Conservation (phyloP, 495 filamentous ascomycete species). For the Penicillium alfredii region DNA sequence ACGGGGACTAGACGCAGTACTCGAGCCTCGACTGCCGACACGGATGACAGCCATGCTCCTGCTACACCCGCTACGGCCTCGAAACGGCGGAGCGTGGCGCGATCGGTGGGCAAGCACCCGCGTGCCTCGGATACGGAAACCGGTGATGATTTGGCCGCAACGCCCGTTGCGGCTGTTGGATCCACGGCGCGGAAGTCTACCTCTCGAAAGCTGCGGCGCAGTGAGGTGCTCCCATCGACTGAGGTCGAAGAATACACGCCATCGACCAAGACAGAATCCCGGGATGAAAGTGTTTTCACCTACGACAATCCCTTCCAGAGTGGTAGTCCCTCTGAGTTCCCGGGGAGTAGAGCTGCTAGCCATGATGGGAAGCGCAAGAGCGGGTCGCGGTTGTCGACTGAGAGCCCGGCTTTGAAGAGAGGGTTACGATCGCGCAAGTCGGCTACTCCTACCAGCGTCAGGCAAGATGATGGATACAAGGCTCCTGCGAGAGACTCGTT, state of each 20-base stretch:
- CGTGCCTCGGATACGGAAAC: conserved; percentile 48
- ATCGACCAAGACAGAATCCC: conserved; percentile 32
- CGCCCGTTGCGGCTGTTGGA: conserved; percentile 26
- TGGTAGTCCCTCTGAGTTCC: conserved; percentile 54
- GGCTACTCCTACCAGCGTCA: conserved; percentile 25
- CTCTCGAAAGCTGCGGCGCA: conserved; percentile 46
- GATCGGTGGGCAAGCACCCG: conserved; percentile 47
- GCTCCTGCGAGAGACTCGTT: conserved; percentile 41
- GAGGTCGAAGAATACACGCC: conserved; percentile 33
- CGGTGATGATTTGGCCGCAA: conserved; percentile 32
- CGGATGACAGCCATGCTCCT: conserved; percentile 26
- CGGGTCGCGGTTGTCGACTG: conserved; percentile 33
- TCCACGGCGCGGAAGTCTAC: conserved; percentile 38
- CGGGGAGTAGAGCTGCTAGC: conserved; percentile 26
- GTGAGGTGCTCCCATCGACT: conserved; percentile 48
- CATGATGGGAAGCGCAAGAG: conserved; percentile 48
- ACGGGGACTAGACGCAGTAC: conserved; percentile 36
- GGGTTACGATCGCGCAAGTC: conserved; percentile 35
- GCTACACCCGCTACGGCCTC: conserved; percentile 28
- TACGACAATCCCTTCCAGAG: conserved; percentile 95
- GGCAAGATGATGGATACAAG: conserved; percentile 33
- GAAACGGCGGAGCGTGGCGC: conserved; percentile 27
- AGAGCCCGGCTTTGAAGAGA: conserved; percentile 27
- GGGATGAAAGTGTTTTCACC: conserved; percentile 61
- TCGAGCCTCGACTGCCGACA: conserved; percentile 32